Conservation (phyloP, 805 yeast species). For the Ogataea neopini region DNA sequence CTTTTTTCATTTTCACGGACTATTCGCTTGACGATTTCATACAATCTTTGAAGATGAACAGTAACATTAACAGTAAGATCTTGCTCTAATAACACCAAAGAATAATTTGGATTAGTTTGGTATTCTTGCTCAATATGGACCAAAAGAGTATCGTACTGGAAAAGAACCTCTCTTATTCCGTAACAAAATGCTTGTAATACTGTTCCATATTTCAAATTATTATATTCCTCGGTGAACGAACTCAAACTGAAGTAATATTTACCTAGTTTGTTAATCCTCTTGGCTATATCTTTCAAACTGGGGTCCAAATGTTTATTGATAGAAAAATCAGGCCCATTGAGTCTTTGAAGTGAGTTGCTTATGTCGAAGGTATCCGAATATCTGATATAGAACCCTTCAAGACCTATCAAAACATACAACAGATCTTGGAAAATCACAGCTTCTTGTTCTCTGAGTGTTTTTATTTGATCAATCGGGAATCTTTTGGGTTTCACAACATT, state of each 20-base stretch:
- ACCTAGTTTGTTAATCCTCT: slow-evolving; percentile 61
- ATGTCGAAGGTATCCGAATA: slow-evolving; percentile 65
- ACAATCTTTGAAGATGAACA: slow-evolving; percentile 52
- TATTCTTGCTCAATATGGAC: slow-evolving; percentile 55
- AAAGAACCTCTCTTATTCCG: slow-evolving; percentile 50
- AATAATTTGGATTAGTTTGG: slow-evolving; percentile 48
- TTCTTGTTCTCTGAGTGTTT: slow-evolving; percentile 64
- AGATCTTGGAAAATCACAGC: slow-evolving; percentile 71
- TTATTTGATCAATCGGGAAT: slow-evolving; percentile 47
- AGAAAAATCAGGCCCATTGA: slow-evolving; percentile 74
- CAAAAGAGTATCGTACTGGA: slow-evolving; percentile 35
- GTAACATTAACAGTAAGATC: slow-evolving; percentile 39
- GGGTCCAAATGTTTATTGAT: slow-evolving; percentile 73
- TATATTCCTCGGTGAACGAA: slow-evolving; percentile 61
- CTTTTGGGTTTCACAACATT: slow-evolving; percentile 20
- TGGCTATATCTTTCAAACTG: slow-evolving; percentile 68
- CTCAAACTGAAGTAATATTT: slow-evolving; percentile 59
- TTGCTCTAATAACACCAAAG: slow-evolving; percentile 61
- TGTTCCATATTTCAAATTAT: slow-evolving; percentile 59
- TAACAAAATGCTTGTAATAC: slow-evolving; percentile 73
- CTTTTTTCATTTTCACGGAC: slow-evolving; percentile 47
- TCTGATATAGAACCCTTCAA: slow-evolving; percentile 77
- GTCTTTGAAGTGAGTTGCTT: slow-evolving; percentile 36
- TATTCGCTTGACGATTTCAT: slow-evolving; percentile 56
- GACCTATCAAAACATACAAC: slow-evolving; percentile 63